Evolutionary conservation across 2,329 filamentous ascomycete genomes (phyloP), one percentile per base, ranked within the genome.

Genomic region (Trichoderma oligosporum): DNA sequence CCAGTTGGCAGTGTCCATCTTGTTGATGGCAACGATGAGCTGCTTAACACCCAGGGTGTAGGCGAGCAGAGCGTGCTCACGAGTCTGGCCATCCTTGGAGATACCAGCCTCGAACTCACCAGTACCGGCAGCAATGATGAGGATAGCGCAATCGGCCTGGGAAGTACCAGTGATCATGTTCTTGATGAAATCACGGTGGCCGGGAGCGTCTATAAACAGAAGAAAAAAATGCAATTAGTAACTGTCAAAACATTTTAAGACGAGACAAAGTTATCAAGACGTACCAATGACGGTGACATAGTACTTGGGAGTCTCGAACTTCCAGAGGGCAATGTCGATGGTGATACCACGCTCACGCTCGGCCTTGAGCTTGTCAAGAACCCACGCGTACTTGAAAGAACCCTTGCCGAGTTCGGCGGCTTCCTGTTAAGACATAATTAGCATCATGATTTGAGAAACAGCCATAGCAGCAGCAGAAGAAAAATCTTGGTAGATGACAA

Each of bases 61-160:
- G 79, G 94, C 93, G 76, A 99, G 92, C 73, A 99, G 90, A 82
- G 94, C 94, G 90, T 99, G 94, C 91, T 99, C 94, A 90, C 94
- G 94, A 72, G 94, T 99, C 90, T 99, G 94, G 80, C 94, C 94
- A 91, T 97, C 94, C 91, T 99, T 99, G 88, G 94, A 97, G 89
- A 99, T 99, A 97, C 94, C 94, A 88, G 94, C 94, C 88, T 99
- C 94, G 88, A 99, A 99, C 87, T 99, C 94, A 97, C 94, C 94
- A 91, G 91, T 96, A 85, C 94, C 94, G 75, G 94, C 91, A 73
- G 93, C 94, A 82, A 99, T 99, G 83, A 99, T 97, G 85, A 99
- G 92, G 79, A 99, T 91, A 75, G 94, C 94, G 83, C 94, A 97
- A 77, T 99, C 94, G 73, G 94, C 94, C 89, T 97, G 94, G 80